Evolutionary conservation across 768 basidiomycete species (phyloP).

Genomic region (Lactarius psammicola): DNA sequence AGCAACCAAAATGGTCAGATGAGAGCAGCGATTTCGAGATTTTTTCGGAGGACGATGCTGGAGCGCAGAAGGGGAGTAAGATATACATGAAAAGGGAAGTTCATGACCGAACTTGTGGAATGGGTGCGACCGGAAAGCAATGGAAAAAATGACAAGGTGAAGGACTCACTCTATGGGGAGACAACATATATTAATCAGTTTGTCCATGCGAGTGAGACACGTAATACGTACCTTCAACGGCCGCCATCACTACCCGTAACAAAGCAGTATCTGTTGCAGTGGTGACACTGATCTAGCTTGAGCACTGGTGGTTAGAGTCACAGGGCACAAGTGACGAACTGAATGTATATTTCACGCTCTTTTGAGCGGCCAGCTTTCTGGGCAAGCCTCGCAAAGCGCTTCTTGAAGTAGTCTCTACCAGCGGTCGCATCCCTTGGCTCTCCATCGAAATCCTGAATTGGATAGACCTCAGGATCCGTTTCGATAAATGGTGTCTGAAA

Average conservation of each 20-base stretch:
- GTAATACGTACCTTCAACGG: conserved; percentile 77
- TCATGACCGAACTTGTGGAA: conserved; percentile 33
- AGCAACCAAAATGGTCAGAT: conserved; percentile 43
- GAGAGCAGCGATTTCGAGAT: conserved; percentile 63
- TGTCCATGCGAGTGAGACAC: conserved; percentile 21
- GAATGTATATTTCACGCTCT: conserved; percentile 90
- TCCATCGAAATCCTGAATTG: conserved; percentile 75
- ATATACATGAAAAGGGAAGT: conserved; percentile 35
- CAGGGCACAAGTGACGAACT: conserved; percentile 54
- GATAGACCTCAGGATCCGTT: neutral
- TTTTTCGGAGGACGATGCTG: conserved; percentile 69
- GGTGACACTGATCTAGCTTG: conserved; percentile 57
- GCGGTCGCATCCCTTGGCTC: conserved; percentile 66
- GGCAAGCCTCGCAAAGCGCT: conserved; percentile 75
- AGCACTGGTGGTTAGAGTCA: conserved; percentile 26
- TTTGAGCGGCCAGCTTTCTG: conserved; percentile 83
- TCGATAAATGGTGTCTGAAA: conserved; percentile 28
- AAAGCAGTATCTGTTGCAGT: conserved; percentile 89
- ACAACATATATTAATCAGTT: conserved; percentile 24
- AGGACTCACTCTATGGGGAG: conserved; percentile 62
- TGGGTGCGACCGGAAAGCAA: conserved; percentile 32
- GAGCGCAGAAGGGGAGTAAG: conserved; percentile 33
- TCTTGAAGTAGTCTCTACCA: conserved; percentile 89
- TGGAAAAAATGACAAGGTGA: conserved; percentile 32
- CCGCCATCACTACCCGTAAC: conserved; percentile 90